phyloP scores from a whole-genome alignment of 305 asterid genomes.

The Rubia tinctorum region DNA sequence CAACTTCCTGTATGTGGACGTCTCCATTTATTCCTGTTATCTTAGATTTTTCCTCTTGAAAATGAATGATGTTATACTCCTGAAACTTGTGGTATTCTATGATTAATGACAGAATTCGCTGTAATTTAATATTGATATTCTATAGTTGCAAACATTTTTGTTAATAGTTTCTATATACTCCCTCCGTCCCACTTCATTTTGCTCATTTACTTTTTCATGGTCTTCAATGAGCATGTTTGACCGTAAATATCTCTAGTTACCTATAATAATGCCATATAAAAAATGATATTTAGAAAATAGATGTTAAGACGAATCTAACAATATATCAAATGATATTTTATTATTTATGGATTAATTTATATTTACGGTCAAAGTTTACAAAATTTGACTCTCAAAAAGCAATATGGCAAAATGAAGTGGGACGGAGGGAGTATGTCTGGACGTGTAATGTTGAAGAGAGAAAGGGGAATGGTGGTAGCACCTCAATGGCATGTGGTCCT shows the following conservation, averaged over 20 bases:
- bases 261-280: too few species aligned
- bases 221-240: too few species aligned
- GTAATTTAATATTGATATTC: neutral
- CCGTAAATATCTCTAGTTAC: too few species aligned
- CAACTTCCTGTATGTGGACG: conserved; percentile 73
- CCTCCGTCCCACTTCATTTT: too few species aligned
- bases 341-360: too few species aligned
- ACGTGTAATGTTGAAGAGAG: neutral
- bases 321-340: too few species aligned
- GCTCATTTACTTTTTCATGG: too few species aligned
- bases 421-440: neutral
- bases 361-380: too few species aligned
- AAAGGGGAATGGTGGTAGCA: neutral
- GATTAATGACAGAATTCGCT: neutral
- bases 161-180: neutral
- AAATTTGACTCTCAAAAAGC: too few species aligned
- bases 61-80: neutral
- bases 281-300: too few species aligned
- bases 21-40: conserved; percentile 16
- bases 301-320: too few species aligned
- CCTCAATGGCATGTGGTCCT: neutral
- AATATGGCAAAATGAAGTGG: too few species aligned
- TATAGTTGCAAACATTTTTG: neutral
- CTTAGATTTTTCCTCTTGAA: conserved; percentile 6
- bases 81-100: neutral